These are phyloP conservation scores for Suhomyces choctaworum DNA, from an alignment of 1,139 yeast genomes.

Conservation along the genomic window DNA sequence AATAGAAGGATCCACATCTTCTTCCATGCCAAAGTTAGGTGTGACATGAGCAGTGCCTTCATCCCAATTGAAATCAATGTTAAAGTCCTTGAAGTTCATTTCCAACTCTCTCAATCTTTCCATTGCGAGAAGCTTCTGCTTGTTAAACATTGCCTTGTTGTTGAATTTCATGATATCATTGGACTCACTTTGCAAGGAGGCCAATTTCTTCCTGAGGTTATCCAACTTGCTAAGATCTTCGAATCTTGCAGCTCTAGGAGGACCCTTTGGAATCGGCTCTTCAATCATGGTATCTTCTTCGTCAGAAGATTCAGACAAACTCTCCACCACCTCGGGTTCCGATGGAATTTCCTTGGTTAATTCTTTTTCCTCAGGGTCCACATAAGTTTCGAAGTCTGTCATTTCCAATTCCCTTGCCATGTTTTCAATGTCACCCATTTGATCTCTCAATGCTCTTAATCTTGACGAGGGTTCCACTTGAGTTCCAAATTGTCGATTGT, in stretches of 20 bases:
- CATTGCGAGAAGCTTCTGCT: constrained; percentile 63
- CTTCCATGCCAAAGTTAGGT: constrained; percentile 7
- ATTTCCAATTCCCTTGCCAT: constrained; percentile 86
- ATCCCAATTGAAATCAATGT: constrained; percentile 48
- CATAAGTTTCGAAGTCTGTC: constrained; percentile 66
- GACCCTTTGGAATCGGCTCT: constrained; percentile 22
- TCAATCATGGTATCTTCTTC: constrained; percentile 18
- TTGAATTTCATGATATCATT: constrained; percentile 72
- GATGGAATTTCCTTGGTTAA: constrained; percentile 15
- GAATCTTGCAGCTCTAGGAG: constrained; percentile 36
- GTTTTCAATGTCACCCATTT: constrained; percentile 82
- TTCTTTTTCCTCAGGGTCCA: constrained; percentile 16
- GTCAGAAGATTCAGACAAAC: constrained; percentile 15
- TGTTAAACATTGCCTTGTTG: constrained; percentile 56
- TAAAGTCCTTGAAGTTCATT: constrained; percentile 57
- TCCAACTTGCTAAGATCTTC: constrained; percentile 51
- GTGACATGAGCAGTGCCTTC: constrained; percentile 21
- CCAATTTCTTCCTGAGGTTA: constrained; percentile 56
- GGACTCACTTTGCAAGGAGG: constrained; percentile 66
- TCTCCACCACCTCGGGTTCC: constrained; percentile 20
- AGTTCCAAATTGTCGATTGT: constrained; percentile 56
- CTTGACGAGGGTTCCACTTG: constrained; percentile 76
- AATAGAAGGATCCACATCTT: constrained; percentile 37
- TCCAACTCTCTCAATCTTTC: constrained; percentile 67
- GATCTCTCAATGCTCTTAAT: constrained; percentile 71